Base-by-base conservation (phyloP, 441 rosid genomes). In the Brassica balearica region DNA sequence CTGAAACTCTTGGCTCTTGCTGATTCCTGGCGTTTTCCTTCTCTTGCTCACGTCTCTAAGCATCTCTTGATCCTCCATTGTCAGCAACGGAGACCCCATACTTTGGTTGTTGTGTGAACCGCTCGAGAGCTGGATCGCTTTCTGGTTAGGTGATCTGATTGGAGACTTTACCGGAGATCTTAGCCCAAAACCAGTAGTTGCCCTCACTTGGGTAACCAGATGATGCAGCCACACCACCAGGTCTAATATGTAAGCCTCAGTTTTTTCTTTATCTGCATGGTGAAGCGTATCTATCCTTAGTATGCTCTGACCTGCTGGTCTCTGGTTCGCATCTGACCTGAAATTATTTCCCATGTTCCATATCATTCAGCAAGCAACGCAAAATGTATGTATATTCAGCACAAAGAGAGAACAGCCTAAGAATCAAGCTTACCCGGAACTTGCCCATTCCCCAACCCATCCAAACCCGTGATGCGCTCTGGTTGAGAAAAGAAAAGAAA, bases 371-470 rank as follows among this genome's bases (percentile, higher is more conserved):
- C 4, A 65, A 69, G 46, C 41, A 43, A 63, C 15, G 0, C 5
- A 2, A 3, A 20, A 0, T 34, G 34, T 23, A 60, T 32, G 69
- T n/a, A 36, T 59, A 25, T 22, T 68, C 60, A 48, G 1, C 62
- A 61, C 48, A 22, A 4, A 23, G 2, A 73, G 51, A 19, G 38
- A 55, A 56, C 3, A 62, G 73, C 59, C 4, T 29, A 72, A 65
- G 6, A 41, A 27, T 65, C 60, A 32, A 63, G 59, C 64, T 85
- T 77, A 93, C 99, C 99, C 99, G 0, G 96, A 86, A 77, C 91
- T 93, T 22, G 99, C 99, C 99, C 98, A 93, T 88, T 95, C 97
- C 82, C 99, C 99, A 72, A 95, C 99, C 99, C 99, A 95, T 32
- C 99, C 99, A 78, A 95, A 93, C 73, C 99, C 99, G 61, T 95